phyloP scores from a whole-genome alignment of 257 asterid species.

The Orobanche coerulescens region DNA sequence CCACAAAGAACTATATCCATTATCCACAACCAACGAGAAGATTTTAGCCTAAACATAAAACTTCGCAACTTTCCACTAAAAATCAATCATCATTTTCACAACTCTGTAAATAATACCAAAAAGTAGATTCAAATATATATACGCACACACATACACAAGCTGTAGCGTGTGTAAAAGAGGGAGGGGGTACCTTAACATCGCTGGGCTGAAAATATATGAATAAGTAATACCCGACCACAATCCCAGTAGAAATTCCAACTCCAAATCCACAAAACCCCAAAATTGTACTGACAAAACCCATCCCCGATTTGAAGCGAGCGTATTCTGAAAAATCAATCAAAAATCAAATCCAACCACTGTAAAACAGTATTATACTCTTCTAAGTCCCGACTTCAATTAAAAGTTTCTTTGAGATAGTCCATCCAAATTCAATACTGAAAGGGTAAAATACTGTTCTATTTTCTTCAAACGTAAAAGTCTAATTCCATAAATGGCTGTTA shows the following conservation, averaged over 20 bases:
- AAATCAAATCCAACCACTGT: constrained; percentile 12
- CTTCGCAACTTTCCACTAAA: too few relatives aligned
- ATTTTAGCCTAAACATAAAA: too few relatives aligned
- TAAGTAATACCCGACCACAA: constrained; percentile 18
- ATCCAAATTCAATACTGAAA: neutral
- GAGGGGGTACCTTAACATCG: too few relatives aligned
- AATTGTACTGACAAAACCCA: constrained; percentile 71
- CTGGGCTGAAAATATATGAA: too few relatives aligned
- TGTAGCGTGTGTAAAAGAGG: too few relatives aligned
- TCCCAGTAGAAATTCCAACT: constrained; percentile 65
- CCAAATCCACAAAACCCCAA: constrained; percentile 84
- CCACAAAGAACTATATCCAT: too few relatives aligned
- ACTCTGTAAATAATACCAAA: too few relatives aligned
- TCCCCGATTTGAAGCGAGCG: constrained; percentile 22
- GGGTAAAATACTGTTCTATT: neutral
- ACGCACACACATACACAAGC: too few relatives aligned
- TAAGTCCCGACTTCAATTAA: constrained; percentile 22
- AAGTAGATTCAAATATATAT: too few relatives aligned
- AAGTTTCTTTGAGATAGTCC: constrained; percentile 26
- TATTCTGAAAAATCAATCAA: constrained; percentile 8
- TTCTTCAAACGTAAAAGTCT: neutral
- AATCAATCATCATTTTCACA: too few relatives aligned
- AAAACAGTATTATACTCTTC: neutral
- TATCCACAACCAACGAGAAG: too few relatives aligned
- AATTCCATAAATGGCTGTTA: neutral